Evolutionary conservation across 345 rosid genomes (phyloP), one percentile per base, ranked within the genome.

Genomic region (Pistacia integerrima): DNA sequence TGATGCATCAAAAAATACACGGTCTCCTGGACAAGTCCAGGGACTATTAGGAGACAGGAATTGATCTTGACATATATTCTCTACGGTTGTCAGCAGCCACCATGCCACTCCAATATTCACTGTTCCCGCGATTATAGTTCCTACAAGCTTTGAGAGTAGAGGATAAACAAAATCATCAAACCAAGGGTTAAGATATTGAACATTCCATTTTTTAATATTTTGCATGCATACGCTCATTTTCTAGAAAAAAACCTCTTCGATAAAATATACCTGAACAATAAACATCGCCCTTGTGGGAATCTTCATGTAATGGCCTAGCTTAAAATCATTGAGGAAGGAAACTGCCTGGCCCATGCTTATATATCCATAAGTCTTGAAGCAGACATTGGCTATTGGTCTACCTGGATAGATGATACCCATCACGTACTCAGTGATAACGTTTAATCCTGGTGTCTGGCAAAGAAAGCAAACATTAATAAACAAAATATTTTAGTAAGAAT

Each of bases 221-320:
- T 5, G 46, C 9, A 41, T 41, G 9, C 46, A 7, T 41, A 41
- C 0, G 46, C 46, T 41, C 46, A 41, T 41, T 41, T 41, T 41
- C 46, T 5, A 0, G 46, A 41, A 38, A 41, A 38, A 38, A 38
- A 38, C 7, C 7, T 38, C 7, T 4, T 38, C 4, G 41, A 41
- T 41, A 41, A 41, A 41, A 41, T 41, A 55, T 70, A 79, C 87
- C 85, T 87, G 92, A 51, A 87, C 88, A 16, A 83, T 65, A 75
- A 86, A 84, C 91, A 86, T 88, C 5, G 90, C 84, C 67, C 87
- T 85, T 11, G 92, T 86, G 1, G 90, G 92, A 70, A 88, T 79
- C 69, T 86, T 88, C 88, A 86, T 88, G 88, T 86, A 88, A 70
- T 88, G 90, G 8, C 90, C 90, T 48, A 88, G 82, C 84, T 88